Evolutionary conservation across 345 rosid genomes (phyloP), one percentile per base, ranked within the genome.

Genomic region (Punica granatum): DNA sequence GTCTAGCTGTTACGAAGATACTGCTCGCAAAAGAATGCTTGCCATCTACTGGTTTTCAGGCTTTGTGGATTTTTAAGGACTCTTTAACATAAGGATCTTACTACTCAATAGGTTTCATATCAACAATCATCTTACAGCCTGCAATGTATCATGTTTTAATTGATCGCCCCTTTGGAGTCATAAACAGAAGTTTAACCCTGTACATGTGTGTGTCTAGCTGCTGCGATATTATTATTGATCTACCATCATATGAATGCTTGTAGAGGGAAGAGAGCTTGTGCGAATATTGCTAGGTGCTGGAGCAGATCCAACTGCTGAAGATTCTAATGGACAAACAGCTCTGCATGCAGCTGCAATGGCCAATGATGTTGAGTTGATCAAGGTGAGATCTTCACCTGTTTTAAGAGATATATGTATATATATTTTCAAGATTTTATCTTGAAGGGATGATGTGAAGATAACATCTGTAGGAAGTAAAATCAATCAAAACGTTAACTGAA

Each of bases 191-290:
- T 28, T 26, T 26, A 14, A 23, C 13, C 25, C 33, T 56, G 19
- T 56, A 4, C 2, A 3, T 28, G 32, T 54, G 16, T 54, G 6
- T 56, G 11, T 56, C 4, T 30, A 26, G 14, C 61, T 56, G 18
- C 34, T 56, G 16, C 26, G 34, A 30, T 56, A 56, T 30, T 56
- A 0, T 4, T 28, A 56, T 56, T 56, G 32, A 56, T 56, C 32
- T 26, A 56, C 26, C 34, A 28, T 56, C 19, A 69, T 74, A 18
- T 56, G 69, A 56, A 28, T 23, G 6, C 61, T 77, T 82, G 83
- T 72, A 93, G 99, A 94, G 84, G 96, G 99, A 46, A 91, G 98
- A 79, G 84, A 91, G 69, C 74, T 91, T 76, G 99, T 89, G 76
- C 84, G 81, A 64, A 65, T 88, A 72, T 74, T 94, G 83, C 93